These are phyloP conservation scores for Sporothrix phasma DNA, from an alignment of 2,329 filamentous ascomycete species.

Conservation along the genomic window DNA sequence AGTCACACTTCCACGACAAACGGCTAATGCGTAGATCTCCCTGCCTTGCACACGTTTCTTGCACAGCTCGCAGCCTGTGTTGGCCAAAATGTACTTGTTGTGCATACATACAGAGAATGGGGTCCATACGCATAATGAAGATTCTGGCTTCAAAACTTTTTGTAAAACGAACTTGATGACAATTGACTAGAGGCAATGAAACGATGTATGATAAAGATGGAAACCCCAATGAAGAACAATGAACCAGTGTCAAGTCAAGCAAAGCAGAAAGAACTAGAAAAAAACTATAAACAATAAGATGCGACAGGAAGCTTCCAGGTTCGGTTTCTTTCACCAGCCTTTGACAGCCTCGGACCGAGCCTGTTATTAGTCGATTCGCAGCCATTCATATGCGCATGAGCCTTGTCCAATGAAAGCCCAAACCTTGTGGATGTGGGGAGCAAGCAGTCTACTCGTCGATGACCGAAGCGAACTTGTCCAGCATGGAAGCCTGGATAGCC, in stretches of 20 bases:
- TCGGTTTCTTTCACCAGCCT: background rate
- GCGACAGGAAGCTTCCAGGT: background rate
- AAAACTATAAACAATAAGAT: background rate
- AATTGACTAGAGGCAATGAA: background rate
- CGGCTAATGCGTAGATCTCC: too few relatives aligned
- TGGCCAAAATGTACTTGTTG: too few relatives aligned
- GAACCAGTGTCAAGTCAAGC: background rate
- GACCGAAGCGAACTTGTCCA: slow-evolving; percentile 94
- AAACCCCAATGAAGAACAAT: background rate
- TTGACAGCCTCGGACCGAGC: background rate
- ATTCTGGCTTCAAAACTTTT: too few relatives aligned
- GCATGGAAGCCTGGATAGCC: slow-evolving; percentile 80
- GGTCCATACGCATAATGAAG: too few relatives aligned
- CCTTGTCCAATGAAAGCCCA: background rate
- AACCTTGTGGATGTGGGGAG: background rate
- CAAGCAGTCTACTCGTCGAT: slow-evolving; percentile 62
- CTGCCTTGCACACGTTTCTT: too few relatives aligned
- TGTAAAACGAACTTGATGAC: background rate
- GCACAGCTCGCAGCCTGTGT: too few relatives aligned
- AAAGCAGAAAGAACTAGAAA: background rate
- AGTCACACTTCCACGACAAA: too few relatives aligned
- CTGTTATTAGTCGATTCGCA: background rate
- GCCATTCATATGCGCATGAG: background rate
- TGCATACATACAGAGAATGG: too few relatives aligned
- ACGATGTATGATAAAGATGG: background rate